Percentiles rank a stretch among this genome's conserved stretches.
These are phyloP conservation scores for maize (Zea mays) DNA, from an alignment of 176 grass and related monocot species.

Conservation along the genomic window Zm-B73-REFERENCE-NAM-5.0 NC_050097.1:194921501-194922000, in stretches of 20 bases:
- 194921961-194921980: too few relatives aligned
- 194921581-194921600: not conserved
- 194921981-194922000: too few relatives aligned
- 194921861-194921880: slow-evolving; percentile 34
- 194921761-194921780: not conserved
- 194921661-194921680: too few relatives aligned
- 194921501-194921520: not conserved
- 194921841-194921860: slow-evolving; percentile 42
- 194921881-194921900: slow-evolving; percentile 15
- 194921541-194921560: not conserved
- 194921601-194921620: too few relatives aligned
- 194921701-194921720: too few relatives aligned
- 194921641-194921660: too few relatives aligned
- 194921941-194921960: too few relatives aligned
- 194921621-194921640: too few relatives aligned
- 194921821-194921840: slow-evolving; percentile 34
- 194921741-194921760: not conserved
- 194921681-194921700: not conserved
- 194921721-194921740: too few relatives aligned
- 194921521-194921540: not conserved
- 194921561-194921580: too few relatives aligned
- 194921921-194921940: not conserved
- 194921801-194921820: slow-evolving; percentile 26
- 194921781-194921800: not conserved
- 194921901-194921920: slow-evolving; percentile 24